phyloP scores from a whole-genome alignment of 169 alveolate species.

The Plasmodium fragile region DNA sequence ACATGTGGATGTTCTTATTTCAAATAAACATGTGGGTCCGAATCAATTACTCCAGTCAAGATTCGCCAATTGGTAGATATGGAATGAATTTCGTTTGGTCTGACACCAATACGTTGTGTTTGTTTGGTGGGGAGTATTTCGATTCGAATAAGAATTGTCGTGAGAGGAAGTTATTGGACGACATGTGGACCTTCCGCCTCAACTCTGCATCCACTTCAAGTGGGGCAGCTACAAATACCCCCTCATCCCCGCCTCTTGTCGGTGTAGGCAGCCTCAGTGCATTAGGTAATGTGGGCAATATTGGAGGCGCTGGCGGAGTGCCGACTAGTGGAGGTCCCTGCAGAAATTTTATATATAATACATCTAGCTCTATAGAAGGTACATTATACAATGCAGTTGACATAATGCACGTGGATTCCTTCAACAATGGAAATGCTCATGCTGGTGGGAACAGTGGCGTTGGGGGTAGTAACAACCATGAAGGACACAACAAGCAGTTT shows the following conservation, averaged over 20 bases:
- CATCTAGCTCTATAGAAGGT: background rate
- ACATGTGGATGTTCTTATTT: slow-evolving; percentile 91
- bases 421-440: background rate
- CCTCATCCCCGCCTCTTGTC: background rate
- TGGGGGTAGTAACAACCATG: background rate
- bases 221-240: background rate
- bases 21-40: slow-evolving; percentile 88
- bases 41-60: slow-evolving; percentile 86
- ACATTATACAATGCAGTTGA: background rate
- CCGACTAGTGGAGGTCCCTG: background rate
- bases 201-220: background rate
- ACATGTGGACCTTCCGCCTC: slow-evolving; percentile 88
- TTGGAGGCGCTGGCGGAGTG: background rate
- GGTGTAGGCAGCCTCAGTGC: background rate
- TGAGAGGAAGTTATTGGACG: slow-evolving; percentile 86
- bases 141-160: slow-evolving; percentile 77
- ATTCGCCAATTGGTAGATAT: slow-evolving; percentile 89
- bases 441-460: background rate
- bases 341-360: background rate
- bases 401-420: background rate
- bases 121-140: slow-evolving; percentile 92
- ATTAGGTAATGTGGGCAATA: background rate
- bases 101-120: slow-evolving; percentile 87
- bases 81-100: slow-evolving; percentile 92
- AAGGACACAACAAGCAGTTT: background rate